These are phyloP conservation scores for Cladosporium austrohemisphaericum DNA, from an alignment of 2,329 filamentous ascomycete species.

Conservation along the genomic window DNA sequence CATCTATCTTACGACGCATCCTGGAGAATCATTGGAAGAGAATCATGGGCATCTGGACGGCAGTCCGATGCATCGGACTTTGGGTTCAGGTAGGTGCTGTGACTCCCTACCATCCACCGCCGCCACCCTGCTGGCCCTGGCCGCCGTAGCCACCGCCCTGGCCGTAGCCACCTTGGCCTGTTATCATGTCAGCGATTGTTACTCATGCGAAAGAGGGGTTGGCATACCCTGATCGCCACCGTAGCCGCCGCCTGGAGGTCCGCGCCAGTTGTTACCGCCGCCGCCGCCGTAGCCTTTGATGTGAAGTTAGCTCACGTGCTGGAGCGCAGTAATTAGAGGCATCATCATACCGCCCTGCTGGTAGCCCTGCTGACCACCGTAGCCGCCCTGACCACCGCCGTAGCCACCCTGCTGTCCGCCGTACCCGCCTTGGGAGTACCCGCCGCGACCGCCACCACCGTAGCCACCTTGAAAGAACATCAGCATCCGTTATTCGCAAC, in stretches of 20 bases:
- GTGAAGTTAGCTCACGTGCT: background rate
- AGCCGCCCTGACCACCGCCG: conserved; percentile 24
- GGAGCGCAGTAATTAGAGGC: background rate
- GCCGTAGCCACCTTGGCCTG: conserved; percentile 25
- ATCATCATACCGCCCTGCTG: conserved; percentile 5
- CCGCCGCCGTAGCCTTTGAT: conserved; percentile 7
- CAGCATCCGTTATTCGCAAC: conserved; percentile 15
- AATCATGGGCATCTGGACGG: background rate
- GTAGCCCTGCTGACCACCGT: conserved; percentile 21
- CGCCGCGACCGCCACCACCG: conserved; percentile 23
- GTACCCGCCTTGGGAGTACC: conserved; percentile 22
- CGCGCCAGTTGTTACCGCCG: conserved; percentile 14
- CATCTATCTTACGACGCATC: conserved; percentile 10
- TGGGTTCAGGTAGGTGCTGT: background rate
- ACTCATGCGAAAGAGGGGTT: too few species aligned
- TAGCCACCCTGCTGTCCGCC: conserved; percentile 22
- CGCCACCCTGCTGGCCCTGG: conserved; percentile 27
- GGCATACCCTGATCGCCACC: conserved; percentile 4
- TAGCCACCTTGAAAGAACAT: conserved; percentile 30
- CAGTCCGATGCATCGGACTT: background rate
- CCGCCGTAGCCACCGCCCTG: conserved; percentile 28
- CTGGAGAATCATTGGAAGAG: background rate
- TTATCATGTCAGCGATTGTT: conserved; percentile 17
- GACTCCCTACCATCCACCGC: conserved; percentile 18
- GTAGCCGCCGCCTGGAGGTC: conserved; percentile 13